A percentile compares a stretch with the other conserved stretches of the same genome.
These are phyloP conservation scores for Sphaerulina musiva DNA, from an alignment of 2,329 filamentous ascomycete species.

Conservation along the genomic window DNA sequence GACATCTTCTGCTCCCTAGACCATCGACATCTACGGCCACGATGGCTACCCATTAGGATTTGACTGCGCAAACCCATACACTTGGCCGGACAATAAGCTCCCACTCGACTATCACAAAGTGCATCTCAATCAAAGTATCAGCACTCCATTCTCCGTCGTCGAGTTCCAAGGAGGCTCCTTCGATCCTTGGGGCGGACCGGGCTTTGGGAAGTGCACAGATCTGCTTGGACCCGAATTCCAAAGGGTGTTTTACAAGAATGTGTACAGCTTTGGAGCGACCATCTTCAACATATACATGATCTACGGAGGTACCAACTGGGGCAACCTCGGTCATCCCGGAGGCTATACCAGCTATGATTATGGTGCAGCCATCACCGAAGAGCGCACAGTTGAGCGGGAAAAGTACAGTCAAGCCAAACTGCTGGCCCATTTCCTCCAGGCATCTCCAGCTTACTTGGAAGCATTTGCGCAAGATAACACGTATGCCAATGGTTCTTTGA, in stretches of 20 bases:
- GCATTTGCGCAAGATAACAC: slow-evolving; percentile 48
- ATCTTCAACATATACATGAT: slow-evolving; percentile 73
- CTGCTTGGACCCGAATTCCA: slow-evolving; percentile 68
- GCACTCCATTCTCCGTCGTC: slow-evolving; percentile 58
- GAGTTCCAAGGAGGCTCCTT: slow-evolving; percentile 52
- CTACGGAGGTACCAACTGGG: slow-evolving; percentile 78
- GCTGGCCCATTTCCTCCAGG: slow-evolving; percentile 66
- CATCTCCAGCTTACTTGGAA: slow-evolving; percentile 62
- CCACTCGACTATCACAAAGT: slow-evolving; percentile 51
- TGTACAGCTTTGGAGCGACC: slow-evolving; percentile 46
- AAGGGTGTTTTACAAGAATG: slow-evolving; percentile 66
- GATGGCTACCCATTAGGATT: slow-evolving; percentile 59
- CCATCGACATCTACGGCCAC: slow-evolving; percentile 55
- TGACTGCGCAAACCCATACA: slow-evolving; percentile 54
- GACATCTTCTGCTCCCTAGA: not conserved
- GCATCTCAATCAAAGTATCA: slow-evolving; percentile 57
- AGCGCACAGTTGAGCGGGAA: slow-evolving; percentile 60
- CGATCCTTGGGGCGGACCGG: slow-evolving; percentile 65
- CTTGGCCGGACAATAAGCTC: slow-evolving; percentile 53
- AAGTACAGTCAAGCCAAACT: slow-evolving; percentile 78
- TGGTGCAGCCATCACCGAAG: slow-evolving; percentile 60
- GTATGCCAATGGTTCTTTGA: slow-evolving; percentile 47
- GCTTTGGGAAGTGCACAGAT: slow-evolving; percentile 59
- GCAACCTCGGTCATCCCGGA: slow-evolving; percentile 64
- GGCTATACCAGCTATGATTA: slow-evolving; percentile 55